Base-by-base conservation (phyloP, 169 alveolate species). In the Cryptosporidium baileyi region DNA sequence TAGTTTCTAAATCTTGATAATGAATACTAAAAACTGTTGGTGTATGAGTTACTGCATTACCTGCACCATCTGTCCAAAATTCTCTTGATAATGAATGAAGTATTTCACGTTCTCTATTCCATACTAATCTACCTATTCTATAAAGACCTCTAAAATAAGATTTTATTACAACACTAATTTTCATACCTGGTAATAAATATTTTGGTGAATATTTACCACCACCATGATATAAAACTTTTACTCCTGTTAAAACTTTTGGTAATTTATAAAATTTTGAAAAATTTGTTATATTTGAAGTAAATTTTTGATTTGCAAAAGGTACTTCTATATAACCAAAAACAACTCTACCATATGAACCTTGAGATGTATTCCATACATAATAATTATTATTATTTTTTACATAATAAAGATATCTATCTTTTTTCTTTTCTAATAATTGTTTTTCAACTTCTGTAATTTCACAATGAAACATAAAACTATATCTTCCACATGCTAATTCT, bases 11-110 rank as follows among this genome's bases (percentile, higher is more conserved):
- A 32, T 74, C 67, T 15, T 51, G 65, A 57, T 74, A 74, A 41
- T 74, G 85, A 6, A 74, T 43, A 54, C 85, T 74, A 40, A 74
- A 74, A 24, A 74, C 85, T 19, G 85, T 74, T 54, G 85, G 85
- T 15, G 67, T 74, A 19, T 74, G 67, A 24, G 67, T 74, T 57
- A 74, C 24, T 7, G 85, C 60, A 24, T 61, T 67, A 3, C 85
- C 85, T 34, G 19, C n/a, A 6, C 85, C 85, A 43, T 74, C 67
- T 11, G 85, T 74, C 85, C 85, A 74, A 32, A 74, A 74, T 34
- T 74, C 85, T 26, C 54, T 74, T 24, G 74, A 52, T 5, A 74
- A 24, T 22, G 85, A 51, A 57, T 74, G 54, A 30, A 54, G 67
- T 24, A 74, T 74, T 15, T 74, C 85, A 26, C 85, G 49, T 24